These are phyloP conservation scores for Nelumbo lutea DNA, from an alignment of 164 flowering plant species.

Conservation along the genomic window DNA sequence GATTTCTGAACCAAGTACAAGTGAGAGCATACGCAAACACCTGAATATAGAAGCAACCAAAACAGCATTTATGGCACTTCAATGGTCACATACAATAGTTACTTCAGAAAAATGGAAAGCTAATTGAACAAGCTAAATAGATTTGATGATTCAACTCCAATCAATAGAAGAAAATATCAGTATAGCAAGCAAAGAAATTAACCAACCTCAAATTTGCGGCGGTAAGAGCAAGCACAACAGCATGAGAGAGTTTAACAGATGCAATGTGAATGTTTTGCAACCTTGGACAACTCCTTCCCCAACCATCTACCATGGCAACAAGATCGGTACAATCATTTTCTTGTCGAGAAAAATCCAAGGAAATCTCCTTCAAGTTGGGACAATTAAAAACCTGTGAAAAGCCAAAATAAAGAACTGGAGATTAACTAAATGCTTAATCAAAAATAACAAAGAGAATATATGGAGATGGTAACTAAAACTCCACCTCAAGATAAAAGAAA, in stretches of 20 bases:
- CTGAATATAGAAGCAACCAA: slow-evolving; percentile 28
- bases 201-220: slow-evolving; percentile 82
- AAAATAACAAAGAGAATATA: neutral
- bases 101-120: neutral
- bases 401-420: neutral
- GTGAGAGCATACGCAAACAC: slow-evolving; percentile 86
- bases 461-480: neutral
- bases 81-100: neutral
- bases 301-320: slow-evolving; percentile 44
- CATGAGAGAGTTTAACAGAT: slow-evolving; percentile 66
- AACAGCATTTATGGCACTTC: neutral
- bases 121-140: neutral
- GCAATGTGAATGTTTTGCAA: slow-evolving; percentile 87
- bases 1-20: slow-evolving; percentile 84
- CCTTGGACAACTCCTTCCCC: slow-evolving; percentile 76
- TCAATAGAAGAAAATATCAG: neutral
- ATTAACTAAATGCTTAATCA: neutral
- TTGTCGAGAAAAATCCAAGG: slow-evolving; percentile 71
- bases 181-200: neutral
- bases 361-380: slow-evolving; percentile 80
- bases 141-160: neutral
- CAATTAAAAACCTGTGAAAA: slow-evolving; percentile 62
- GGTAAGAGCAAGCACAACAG: slow-evolving; percentile 77
- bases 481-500: neutral
- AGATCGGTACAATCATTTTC: slow-evolving; percentile 84